phyloP scores from a whole-genome alignment of 768 basidiomycete genomes.

The Phallus indusiatus region DNA sequence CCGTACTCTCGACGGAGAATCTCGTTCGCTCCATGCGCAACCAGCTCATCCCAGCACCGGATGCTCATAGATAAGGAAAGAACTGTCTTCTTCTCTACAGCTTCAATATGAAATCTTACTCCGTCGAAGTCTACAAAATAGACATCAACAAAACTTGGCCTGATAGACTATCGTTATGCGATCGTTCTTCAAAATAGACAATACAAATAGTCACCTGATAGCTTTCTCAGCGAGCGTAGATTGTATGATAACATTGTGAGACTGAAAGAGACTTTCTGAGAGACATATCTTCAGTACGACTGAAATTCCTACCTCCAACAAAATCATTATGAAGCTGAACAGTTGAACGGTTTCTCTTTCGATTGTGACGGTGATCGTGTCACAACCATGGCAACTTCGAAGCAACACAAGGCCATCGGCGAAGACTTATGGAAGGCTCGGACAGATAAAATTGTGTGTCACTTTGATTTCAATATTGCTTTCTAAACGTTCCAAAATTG shows the following conservation, averaged over 20 bases:
- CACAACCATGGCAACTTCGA: conserved; percentile 21
- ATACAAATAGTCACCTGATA: conserved; percentile 51
- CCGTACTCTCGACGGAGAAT: conserved; percentile 81
- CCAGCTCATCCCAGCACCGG: conserved; percentile 93
- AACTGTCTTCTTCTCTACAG: conserved; percentile 72
- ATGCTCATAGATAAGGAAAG: conserved; percentile 93
- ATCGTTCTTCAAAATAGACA: conserved; percentile 1
- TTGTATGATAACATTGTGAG: conserved; percentile 90
- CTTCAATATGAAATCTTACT: conserved; percentile 88
- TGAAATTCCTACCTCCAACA: conserved; percentile 58
- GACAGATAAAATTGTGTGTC: conserved; percentile 81
- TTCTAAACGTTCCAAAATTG: not conserved
- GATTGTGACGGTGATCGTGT: not conserved
- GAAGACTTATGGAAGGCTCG: conserved; percentile 95
- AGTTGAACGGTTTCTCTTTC: conserved; percentile 3
- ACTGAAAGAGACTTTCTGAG: conserved; percentile 24
- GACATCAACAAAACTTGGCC: conserved; percentile 86
- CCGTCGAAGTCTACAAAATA: conserved; percentile 98
- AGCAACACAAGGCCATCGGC: conserved; percentile 80
- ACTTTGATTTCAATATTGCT: not conserved
- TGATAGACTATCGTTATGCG: conserved; percentile 24
- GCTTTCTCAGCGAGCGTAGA: conserved; percentile 82
- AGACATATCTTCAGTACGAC: not conserved
- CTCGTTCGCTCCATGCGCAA: conserved; percentile 74
- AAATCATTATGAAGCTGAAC: conserved; percentile 47